These are phyloP conservation scores for Penstemon newberryi DNA, from an alignment of 257 asterid genomes.

Conservation along the genomic window DNA sequence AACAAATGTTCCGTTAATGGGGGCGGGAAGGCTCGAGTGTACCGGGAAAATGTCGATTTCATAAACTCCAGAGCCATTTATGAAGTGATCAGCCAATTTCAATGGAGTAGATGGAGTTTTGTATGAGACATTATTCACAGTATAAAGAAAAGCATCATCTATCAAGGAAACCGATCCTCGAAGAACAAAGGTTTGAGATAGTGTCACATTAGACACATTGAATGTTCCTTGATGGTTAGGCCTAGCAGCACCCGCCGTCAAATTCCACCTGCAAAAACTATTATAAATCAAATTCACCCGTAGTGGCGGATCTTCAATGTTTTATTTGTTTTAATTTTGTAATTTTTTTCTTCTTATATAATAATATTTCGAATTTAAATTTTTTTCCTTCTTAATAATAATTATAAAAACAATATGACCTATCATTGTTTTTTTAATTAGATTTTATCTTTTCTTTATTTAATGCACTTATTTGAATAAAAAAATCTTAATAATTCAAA, in stretches of 20 bases:
- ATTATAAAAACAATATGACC: too few species aligned
- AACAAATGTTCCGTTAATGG: slow-evolving; percentile 47
- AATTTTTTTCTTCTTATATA: too few species aligned
- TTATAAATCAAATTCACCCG: too few species aligned
- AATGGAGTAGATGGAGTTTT: slow-evolving; percentile 48
- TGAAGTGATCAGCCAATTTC: slow-evolving; percentile 56
- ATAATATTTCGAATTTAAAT: too few species aligned
- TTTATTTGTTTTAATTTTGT: too few species aligned
- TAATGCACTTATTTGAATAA: too few species aligned
- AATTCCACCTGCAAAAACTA: slow-evolving; percentile 48
- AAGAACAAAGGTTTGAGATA: slow-evolving; percentile 58
- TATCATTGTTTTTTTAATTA: too few species aligned
- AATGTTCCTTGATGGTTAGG: slow-evolving; percentile 79
- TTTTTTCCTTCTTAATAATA: too few species aligned
- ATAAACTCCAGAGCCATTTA: slow-evolving; percentile 59
- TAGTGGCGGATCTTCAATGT: too few species aligned
- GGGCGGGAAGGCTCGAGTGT: slow-evolving; percentile 26
- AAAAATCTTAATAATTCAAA: too few species aligned
- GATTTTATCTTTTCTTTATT: too few species aligned
- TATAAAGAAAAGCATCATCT: slow-evolving; percentile 25
- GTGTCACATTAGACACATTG: slow-evolving; percentile 62
- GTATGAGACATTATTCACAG: slow-evolving; percentile 57
- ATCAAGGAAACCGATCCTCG: slow-evolving; percentile 35
- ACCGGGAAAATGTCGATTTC: slow-evolving; percentile 49
- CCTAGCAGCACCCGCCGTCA: slow-evolving; percentile 63